phyloP scores from a whole-genome alignment of 768 basidiomycete species.

The Neoboletus subvelutipes region DNA sequence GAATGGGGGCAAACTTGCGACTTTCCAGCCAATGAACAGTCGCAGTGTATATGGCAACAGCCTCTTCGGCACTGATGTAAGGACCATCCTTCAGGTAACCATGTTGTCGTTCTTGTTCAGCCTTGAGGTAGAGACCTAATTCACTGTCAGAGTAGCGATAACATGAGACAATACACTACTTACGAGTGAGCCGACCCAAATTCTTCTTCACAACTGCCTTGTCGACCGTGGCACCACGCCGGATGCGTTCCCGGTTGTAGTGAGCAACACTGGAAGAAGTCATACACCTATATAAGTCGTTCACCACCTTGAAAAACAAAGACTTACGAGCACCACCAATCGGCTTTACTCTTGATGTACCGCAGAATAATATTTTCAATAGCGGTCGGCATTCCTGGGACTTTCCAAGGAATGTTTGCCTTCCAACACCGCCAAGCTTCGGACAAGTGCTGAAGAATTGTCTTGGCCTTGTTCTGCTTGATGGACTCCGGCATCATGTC shows the following conservation, averaged over 20 bases:
- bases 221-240: slow-evolving; percentile 94
- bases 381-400: slow-evolving; percentile 98
- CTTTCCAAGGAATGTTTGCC: slow-evolving; percentile 98
- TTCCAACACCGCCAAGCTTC: slow-evolving; percentile 99
- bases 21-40: slow-evolving; percentile 99
- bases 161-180: slow-evolving; percentile 22
- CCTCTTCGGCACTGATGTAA: slow-evolving; percentile 98
- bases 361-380: slow-evolving; percentile 99
- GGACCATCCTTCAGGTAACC: slow-evolving; percentile 99
- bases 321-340: slow-evolving; percentile 94
- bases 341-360: slow-evolving; percentile 99
- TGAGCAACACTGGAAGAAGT: slow-evolving; percentile 73
- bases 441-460: slow-evolving; percentile 95
- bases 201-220: slow-evolving; percentile 99
- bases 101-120: slow-evolving; percentile 98
- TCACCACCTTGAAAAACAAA: neutral
- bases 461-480: slow-evolving; percentile 99
- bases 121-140: slow-evolving; percentile 88
- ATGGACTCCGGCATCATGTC: slow-evolving; percentile 99
- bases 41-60: slow-evolving; percentile 97
- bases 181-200: slow-evolving; percentile 92
- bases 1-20: slow-evolving; percentile 97
- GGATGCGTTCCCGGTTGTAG: slow-evolving; percentile 96
- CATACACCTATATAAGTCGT: neutral
- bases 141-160: slow-evolving; percentile 3